Conservation (phyloP, 139 green algal genomes). For the Pseudopediastrum boryanum region DNA sequence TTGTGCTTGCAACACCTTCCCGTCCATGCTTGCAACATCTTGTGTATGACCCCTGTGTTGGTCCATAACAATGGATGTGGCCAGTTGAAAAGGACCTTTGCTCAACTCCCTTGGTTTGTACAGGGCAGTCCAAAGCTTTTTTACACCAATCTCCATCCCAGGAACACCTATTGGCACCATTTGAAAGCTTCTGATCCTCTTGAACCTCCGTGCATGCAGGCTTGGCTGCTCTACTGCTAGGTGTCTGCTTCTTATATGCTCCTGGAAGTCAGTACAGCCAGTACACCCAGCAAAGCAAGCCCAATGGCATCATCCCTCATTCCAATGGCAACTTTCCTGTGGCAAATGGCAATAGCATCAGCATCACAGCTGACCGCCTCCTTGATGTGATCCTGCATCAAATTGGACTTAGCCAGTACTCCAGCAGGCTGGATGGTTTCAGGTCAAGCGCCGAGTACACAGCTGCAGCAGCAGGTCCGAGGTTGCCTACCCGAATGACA, state of each 20-base stretch:
- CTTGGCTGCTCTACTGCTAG: conserved; percentile 74
- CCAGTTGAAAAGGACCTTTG: too few relatives aligned
- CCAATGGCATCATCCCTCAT: not conserved
- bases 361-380: conserved; percentile 31
- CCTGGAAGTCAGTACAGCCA: conserved; percentile 5
- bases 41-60: too few relatives aligned
- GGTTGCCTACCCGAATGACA: conserved; percentile 49
- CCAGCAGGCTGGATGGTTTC: conserved; percentile 58
- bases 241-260: conserved; percentile 64
- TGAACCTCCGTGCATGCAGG: conserved; percentile 39
- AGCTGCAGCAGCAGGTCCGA: not conserved
- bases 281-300: conserved; percentile 31
- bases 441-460: conserved; percentile 36
- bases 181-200: not conserved
- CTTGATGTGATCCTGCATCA: conserved; percentile 60
- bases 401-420: conserved; percentile 56
- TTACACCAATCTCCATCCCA: too few relatives aligned
- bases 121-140: too few relatives aligned
- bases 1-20: too few relatives aligned
- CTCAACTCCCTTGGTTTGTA: too few relatives aligned
- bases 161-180: not conserved
- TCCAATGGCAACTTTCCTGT: not conserved
- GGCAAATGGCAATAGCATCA: not conserved
- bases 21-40: too few relatives aligned
- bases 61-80: too few relatives aligned